phyloP scores from a whole-genome alignment of 306 rosid species.

The Quercus berberidifolia region DNA sequence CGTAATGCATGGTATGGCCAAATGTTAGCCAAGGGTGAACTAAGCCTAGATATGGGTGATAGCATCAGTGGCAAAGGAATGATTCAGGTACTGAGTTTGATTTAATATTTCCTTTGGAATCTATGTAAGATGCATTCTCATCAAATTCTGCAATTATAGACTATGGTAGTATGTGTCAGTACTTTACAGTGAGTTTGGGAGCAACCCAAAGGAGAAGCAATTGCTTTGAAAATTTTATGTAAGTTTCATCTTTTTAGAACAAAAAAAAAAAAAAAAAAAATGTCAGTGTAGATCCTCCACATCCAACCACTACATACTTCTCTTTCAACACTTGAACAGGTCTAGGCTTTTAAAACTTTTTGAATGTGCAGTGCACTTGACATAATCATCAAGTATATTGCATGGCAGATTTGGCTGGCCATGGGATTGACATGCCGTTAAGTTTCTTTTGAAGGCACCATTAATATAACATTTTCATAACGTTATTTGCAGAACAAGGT shows the following conservation, averaged over 20 bases:
- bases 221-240: not conserved
- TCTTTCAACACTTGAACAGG: not conserved
- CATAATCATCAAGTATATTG: not conserved
- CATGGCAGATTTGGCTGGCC: not conserved
- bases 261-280: not conserved
- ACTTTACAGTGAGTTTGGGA: not conserved
- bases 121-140: not conserved
- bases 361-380: not conserved
- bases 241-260: not conserved
- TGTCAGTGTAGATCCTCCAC: no score
- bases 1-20: slow-evolving; percentile 77
- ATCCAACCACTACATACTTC: no score
- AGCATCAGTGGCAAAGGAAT: slow-evolving; percentile 92
- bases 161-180: not conserved
- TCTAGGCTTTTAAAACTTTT: slow-evolving; percentile 4
- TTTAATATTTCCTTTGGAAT: slow-evolving; percentile 2
- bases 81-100: slow-evolving; percentile 66
- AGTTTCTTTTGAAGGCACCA: not conserved
- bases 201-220: not conserved
- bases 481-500: not conserved
- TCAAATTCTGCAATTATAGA: not conserved
- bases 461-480: not conserved
- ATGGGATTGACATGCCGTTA: not conserved
- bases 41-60: slow-evolving; percentile 87
- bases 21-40: slow-evolving; percentile 89